Base-by-base conservation (phyloP, 2,329 filamentous ascomycete genomes). In the Rachicladosporium sp. region DNA sequence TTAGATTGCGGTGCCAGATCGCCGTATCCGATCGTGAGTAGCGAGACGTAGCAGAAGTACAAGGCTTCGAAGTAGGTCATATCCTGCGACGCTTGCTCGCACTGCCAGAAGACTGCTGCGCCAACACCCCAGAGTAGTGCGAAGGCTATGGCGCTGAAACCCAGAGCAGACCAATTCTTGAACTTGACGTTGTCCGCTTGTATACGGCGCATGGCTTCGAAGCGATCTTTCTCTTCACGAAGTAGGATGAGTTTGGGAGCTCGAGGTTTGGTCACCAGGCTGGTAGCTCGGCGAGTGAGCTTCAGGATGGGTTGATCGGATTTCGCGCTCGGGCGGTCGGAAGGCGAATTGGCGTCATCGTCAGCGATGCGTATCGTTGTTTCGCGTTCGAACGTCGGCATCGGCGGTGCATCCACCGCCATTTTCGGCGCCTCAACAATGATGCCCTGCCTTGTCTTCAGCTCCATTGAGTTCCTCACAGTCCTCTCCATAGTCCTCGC, bases 21-120 rank as follows among this genome's bases (percentile, higher is more conserved):
- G 3, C 88, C 88, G 50, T 93, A 94, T 1, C 88, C 88, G 30
- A 94, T 83, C 0, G 88, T 94, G 2, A 87, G 69, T 19, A 94
- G 72, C 2, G 79, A 80, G 29, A 85, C 77, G 57, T 91, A 95
- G 48, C 79, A 78, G 55, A 94, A 93, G 61, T 94, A 94, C 33
- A 94, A 69, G 0, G 78, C 74, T 41, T 87, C 68, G 50, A 89
- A 94, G 54, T 93, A 95, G 1, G 63, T 69, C 76, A 86, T 62
- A 1, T 54, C 49, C 47, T 76, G 73, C 0, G 67, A 64, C 2
- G 69, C 50, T 6, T 61, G 53, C 47, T 82, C 79, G 0, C 73
- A 66, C 29, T 62, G 52, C 67, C 72, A 79, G 56, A 95, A 94
- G 7, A 91, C 72, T 10, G 77, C 67, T 2, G 85, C 86, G 2